Base-by-base conservation (phyloP, 768 basidiomycete species). In the Agrocybe pediades region DNA sequence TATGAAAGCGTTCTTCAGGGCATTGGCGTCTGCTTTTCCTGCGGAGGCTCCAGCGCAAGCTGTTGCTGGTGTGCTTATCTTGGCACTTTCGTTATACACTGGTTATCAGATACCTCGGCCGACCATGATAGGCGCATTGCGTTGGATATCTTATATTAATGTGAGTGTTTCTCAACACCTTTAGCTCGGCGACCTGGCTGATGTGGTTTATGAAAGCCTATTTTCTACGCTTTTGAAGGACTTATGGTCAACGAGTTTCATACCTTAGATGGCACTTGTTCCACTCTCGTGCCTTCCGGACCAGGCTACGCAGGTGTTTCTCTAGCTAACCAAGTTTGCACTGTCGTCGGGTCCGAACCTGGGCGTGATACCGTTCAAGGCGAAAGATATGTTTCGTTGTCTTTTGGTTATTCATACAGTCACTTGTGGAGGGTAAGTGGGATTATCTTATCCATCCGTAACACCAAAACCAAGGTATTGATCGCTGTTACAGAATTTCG, bases 191-290 rank as follows among this genome's bases (percentile, higher is more conserved):
- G n/a, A n/a, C n/a, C n/a, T n/a, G n/a, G n/a, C n/a, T n/a, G n/a
- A n/a, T n/a, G n/a, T n/a, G n/a, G n/a, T n/a, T n/a, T n/a, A n/a
- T n/a, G 40, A 11, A 55, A 86, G 85, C 78, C 92, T 49, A 55
- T 91, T 30, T 79, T 74, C 2, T 93, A 85, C 63, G 86, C 82
- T 0, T 94, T 95, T 65, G 88, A 92, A 55, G 76, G 80, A 0
- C 67, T 94, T 39, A 76, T 95, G 65, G 76, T 82, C 19, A 95
- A 94, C 69, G 92, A 96, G 67, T 94, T 95, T 71, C 83, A 80
- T 58, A 85, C 81, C 0, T 69, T 89, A 6, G 68, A 87, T 19
- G 90, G 86, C 41, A 62, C 70, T 13, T 87, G 87, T 62, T 71
- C 86, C 21, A 66, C 73, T 36, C 71, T 89, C 13, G 82, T 86